Evolutionary conservation across 2,329 filamentous ascomycete genomes (phyloP).

Genomic region (Fusarium circinatum): DNA sequence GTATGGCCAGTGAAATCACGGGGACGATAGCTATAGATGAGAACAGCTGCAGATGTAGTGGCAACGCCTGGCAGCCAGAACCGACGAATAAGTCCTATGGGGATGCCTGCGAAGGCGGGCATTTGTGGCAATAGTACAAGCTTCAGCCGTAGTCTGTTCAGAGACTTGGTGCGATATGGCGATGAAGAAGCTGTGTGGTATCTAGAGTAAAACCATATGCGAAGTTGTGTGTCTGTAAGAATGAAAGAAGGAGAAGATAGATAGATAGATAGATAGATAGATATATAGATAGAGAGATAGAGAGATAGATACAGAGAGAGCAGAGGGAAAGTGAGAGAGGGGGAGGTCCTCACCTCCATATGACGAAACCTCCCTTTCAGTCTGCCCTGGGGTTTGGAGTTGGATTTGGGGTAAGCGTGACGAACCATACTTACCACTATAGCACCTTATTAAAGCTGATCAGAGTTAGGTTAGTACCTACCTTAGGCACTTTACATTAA

Average conservation of each 20-base stretch:
- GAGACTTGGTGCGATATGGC: background rate
- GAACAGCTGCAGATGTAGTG: slow-evolving; percentile 55
- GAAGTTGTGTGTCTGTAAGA: background rate
- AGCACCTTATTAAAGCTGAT: background rate
- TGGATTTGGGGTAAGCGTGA: background rate
- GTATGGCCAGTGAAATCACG: slow-evolving; percentile 77
- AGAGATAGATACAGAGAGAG: background rate
- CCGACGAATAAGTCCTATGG: slow-evolving; percentile 51
- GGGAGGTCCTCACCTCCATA: background rate
- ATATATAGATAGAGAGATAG: background rate
- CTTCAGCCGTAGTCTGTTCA: background rate
- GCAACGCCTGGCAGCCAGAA: slow-evolving; percentile 56
- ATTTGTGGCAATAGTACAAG: slow-evolving; percentile 13
- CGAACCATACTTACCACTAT: background rate
- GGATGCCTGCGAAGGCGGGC: slow-evolving; percentile 28
- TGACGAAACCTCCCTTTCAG: background rate
- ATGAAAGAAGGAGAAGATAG: background rate
- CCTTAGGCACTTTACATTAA: too few species aligned
- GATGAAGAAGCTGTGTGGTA: background rate
- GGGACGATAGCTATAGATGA: slow-evolving; percentile 70
- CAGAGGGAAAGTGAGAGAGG: background rate
- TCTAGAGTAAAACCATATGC: background rate
- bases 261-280: background rate
- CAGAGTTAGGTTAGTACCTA: too few species aligned
- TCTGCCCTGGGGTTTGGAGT: background rate